Conservation (phyloP, 169 alveolate species). For the Ichthyophthirius multifiliis region DNA sequence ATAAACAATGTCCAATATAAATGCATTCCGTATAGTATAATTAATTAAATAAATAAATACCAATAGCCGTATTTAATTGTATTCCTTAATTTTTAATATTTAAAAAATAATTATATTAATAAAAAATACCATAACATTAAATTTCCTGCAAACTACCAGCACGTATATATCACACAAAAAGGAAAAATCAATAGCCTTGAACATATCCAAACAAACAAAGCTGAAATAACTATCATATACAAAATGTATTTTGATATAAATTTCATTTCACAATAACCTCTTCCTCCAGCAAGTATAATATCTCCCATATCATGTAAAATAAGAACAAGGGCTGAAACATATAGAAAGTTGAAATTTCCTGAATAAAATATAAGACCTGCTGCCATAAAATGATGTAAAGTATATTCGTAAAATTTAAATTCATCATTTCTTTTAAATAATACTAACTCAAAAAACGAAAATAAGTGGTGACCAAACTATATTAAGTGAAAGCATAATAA, state of each 20-base stretch:
- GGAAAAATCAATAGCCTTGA: constrained; percentile 13
- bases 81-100: constrained; percentile 2
- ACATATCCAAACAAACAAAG: constrained; percentile 18
- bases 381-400: constrained; percentile 31
- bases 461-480: constrained; percentile 6
- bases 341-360: constrained; percentile 4
- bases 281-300: constrained; percentile 25
- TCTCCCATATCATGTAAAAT: constrained; percentile 37
- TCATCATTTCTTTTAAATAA: constrained; percentile 19
- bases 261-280: constrained; percentile 18
- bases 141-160: neutral
- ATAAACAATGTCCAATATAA: constrained; percentile 35
- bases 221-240: neutral
- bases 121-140: no score
- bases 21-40: constrained; percentile 25
- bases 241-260: neutral
- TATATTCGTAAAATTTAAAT: constrained; percentile 30
- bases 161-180: neutral
- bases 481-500: neutral
- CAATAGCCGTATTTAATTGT: neutral
- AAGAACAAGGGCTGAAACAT: constrained; percentile 11
- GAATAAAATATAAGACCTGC: constrained; percentile 24
- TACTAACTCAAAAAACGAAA: neutral
- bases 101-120: no score
- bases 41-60: neutral